These are phyloP conservation scores for Mucor plumbeus DNA, from an alignment of 371 early-diverging fungal species.

Conservation along the genomic window DNA sequence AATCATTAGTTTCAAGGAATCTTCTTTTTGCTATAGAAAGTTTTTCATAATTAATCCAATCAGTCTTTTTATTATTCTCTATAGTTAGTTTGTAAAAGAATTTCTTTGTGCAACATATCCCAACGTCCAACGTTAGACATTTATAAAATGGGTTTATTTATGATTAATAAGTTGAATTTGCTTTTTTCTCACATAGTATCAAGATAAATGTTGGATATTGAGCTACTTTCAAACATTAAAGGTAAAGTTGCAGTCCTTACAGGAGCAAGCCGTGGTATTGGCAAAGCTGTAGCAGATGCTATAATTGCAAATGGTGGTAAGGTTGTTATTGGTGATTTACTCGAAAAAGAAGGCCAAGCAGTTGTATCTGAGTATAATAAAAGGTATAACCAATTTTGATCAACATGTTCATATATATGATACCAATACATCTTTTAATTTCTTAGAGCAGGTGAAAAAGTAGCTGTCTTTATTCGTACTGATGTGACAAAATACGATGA, in stretches of 20 bases:
- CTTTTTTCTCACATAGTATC: neutral
- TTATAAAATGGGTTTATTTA: neutral
- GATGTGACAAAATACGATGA: slow-evolving; percentile 65
- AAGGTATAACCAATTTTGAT: neutral
- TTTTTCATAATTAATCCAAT: slow-evolving; percentile 14
- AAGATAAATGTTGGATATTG: neutral
- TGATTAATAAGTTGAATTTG: neutral
- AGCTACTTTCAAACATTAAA: neutral
- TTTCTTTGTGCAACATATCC: neutral
- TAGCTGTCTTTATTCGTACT: slow-evolving; percentile 54
- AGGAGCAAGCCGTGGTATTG: slow-evolving; percentile 83
- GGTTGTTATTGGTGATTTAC: slow-evolving; percentile 72
- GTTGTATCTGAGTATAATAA: slow-evolving; percentile 47
- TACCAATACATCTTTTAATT: neutral
- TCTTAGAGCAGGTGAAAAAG: slow-evolving; percentile 17
- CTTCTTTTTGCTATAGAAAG: neutral
- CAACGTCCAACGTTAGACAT: neutral
- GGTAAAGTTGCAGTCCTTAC: slow-evolving; percentile 73
- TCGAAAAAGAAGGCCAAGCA: slow-evolving; percentile 45
- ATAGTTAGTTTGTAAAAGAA: no score
- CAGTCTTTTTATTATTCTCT: slow-evolving; percentile 16
- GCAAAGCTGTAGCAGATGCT: slow-evolving; percentile 55
- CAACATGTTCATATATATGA: no score
- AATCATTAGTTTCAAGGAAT: slow-evolving; percentile 1
- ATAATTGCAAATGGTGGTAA: slow-evolving; percentile 55